Base-by-base conservation (phyloP, 495 filamentous ascomycete species). In the Sporormia fimetaria region DNA sequence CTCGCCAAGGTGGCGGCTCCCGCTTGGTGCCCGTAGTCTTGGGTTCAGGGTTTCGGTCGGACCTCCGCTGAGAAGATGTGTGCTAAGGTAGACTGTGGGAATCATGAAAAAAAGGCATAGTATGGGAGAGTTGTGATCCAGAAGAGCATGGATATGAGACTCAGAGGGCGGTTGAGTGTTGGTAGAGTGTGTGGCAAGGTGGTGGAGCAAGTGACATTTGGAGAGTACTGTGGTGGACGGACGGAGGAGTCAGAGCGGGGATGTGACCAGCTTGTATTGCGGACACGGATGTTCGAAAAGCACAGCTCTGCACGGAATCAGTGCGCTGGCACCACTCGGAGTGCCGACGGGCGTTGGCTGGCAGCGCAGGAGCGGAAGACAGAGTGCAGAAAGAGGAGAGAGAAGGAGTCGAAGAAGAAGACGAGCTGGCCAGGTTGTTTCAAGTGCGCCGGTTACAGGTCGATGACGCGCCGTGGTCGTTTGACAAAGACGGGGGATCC, bases 81-180 rank as follows among this genome's bases (percentile, higher is more conserved):
- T 6, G 25, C 38, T 6, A 39, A 22, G n/a, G 48, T 33, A 26
- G 50, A 14, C 15, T 30, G 27, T 43, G 39, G 33, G 21, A 52
- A 48, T 73, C 64, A 48, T 69, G 68, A 42, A 75, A 73, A 47
- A 78, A 71, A 40, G 76, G 75, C 77, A 80, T 81, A 30, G 40
- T 66, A 15, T 29, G n/a, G 33, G 35, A 41, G 26, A 21, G 0
- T 17, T n/a, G 4, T 23, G 16, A n/a, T 21, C 6, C n/a, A 10
- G 12, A 26, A 41, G 3, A 21, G 38, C 50, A 53, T 53, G 44
- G 37, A 36, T 36, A 40, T 18, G 34, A 8, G 26, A 14, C 27
- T 26, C 18, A 3, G 6, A 32, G 21, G 23, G 12, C 5, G 6
- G 31, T 14, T 1, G 16, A 24, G 21, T 12, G 3, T 22, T 17